Conservation (phyloP, 805 yeast genomes). For the Cyberlindnera mrakii region DNA sequence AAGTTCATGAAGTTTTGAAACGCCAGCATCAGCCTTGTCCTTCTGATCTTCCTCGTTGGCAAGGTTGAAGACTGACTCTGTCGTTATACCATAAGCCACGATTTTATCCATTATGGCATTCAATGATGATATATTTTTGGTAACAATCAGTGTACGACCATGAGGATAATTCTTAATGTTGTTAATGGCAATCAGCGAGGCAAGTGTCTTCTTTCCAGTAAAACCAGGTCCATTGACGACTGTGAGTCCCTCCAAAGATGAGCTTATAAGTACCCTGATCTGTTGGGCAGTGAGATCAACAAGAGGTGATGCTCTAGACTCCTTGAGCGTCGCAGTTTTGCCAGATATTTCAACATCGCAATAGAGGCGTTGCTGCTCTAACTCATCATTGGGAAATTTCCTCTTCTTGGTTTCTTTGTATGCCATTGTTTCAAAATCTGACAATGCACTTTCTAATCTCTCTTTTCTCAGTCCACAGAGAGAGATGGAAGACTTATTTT, state of each 20-base stretch:
- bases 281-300: conserved; percentile 1
- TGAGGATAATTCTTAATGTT: conserved; percentile 18
- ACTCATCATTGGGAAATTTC: not conserved
- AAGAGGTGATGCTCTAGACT: not conserved
- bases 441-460: conserved; percentile 1
- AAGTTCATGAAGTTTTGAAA: conserved; percentile 11
- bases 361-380: not conserved
- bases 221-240: conserved; percentile 50
- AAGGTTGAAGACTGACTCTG: conserved; percentile 4
- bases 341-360: not conserved
- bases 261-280: conserved; percentile 16
- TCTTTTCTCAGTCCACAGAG: not conserved
- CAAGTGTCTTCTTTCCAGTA: conserved; percentile 39
- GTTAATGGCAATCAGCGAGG: conserved; percentile 19
- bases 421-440: not conserved
- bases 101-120: not conserved
- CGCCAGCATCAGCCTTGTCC: not conserved
- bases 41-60: not conserved
- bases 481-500: not conserved
- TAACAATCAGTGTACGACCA: conserved; percentile 10
- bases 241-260: conserved; percentile 31
- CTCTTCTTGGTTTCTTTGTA: conserved; percentile 7
- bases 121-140: conserved; percentile 4
- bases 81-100: not conserved
- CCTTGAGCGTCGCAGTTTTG: not conserved